phyloP scores from a whole-genome alignment of 768 basidiomycete genomes.

The Trametes maxima region DNA sequence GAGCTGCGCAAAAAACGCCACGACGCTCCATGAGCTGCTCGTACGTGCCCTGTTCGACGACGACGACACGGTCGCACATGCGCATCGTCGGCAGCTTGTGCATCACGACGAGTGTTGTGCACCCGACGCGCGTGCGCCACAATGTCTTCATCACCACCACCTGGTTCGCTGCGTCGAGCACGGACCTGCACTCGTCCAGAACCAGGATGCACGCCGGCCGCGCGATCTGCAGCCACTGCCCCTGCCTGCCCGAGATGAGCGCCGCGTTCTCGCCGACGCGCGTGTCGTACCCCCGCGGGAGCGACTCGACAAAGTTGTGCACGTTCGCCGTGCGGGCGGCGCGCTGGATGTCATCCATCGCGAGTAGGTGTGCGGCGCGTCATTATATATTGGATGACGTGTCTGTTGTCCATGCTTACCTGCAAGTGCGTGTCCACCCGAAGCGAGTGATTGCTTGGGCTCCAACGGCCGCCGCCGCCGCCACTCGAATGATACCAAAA shows the following conservation, averaged over 20 bases:
- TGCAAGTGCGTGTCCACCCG: too few species aligned
- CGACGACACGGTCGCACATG: slow-evolving; percentile 87
- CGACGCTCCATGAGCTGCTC: slow-evolving; percentile 65
- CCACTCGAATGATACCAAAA: too few species aligned
- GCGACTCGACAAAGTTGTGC: slow-evolving; percentile 80
- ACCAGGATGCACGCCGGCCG: slow-evolving; percentile 75
- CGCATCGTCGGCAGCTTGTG: slow-evolving; percentile 91
- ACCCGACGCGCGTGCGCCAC: slow-evolving; percentile 55
- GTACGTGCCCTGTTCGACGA: slow-evolving; percentile 82
- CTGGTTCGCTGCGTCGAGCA: slow-evolving; percentile 86
- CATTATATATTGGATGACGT: too few species aligned
- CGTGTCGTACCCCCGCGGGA: slow-evolving; percentile 88
- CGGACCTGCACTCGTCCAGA: slow-evolving; percentile 94
- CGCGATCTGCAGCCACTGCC: slow-evolving; percentile 90
- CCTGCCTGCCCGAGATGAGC: slow-evolving; percentile 93
- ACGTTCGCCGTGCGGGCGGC: slow-evolving; percentile 82
- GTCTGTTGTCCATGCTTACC: too few species aligned
- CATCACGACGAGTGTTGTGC: slow-evolving; percentile 90
- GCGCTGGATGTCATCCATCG: slow-evolving; percentile 57
- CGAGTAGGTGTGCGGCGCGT: too few species aligned
- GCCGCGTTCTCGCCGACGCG: slow-evolving; percentile 87
- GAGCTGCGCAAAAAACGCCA: slow-evolving; percentile 76
- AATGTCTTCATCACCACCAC: slow-evolving; percentile 80
- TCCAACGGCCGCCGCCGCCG: too few species aligned
- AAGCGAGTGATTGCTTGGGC: too few species aligned